Evolutionary conservation across 2,329 filamentous ascomycete species (phyloP).

Genomic region (Alternaria rosae): DNA sequence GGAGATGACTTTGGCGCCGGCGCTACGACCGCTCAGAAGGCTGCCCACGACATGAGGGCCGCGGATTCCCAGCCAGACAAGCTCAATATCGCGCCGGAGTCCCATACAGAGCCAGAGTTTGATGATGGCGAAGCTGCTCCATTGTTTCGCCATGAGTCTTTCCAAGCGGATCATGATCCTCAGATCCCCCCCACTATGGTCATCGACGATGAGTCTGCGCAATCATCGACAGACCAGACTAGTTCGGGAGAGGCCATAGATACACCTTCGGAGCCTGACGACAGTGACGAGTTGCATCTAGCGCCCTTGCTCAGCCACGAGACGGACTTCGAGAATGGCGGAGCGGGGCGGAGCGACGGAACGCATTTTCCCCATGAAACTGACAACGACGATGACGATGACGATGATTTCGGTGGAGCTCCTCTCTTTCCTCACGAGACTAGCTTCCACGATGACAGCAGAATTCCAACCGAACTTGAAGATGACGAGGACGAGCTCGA

Average conservation of each 20-base stretch:
- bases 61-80: constrained; percentile 48
- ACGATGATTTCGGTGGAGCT: constrained; percentile 13
- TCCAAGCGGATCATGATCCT: constrained; percentile 14
- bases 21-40: constrained; percentile 44
- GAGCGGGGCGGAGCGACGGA: constrained; percentile 15
- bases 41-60: constrained; percentile 42
- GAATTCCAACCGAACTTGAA: constrained; percentile 14
- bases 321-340: constrained; percentile 1
- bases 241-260: constrained; percentile 25
- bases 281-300: constrained; percentile 21
- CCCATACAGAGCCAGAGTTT: constrained; percentile 11
- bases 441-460: constrained; percentile 11
- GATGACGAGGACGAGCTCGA: constrained; percentile 33
- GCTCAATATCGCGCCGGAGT: constrained; percentile 34
- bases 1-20: constrained; percentile 48
- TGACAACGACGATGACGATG: constrained; percentile 1
- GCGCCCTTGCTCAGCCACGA: constrained; percentile 26
- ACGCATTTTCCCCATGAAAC: constrained; percentile 25
- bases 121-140: constrained; percentile 37
- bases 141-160: constrained; percentile 44
- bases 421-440: constrained; percentile 35
- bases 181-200: constrained; percentile 17
- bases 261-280: constrained; percentile 27
- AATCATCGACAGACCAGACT: constrained; percentile 29
- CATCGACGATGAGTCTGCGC: constrained; percentile 28